Base-by-base conservation (phyloP, 805 yeast genomes). In the Schwanniomyces vanrijiae region DNA sequence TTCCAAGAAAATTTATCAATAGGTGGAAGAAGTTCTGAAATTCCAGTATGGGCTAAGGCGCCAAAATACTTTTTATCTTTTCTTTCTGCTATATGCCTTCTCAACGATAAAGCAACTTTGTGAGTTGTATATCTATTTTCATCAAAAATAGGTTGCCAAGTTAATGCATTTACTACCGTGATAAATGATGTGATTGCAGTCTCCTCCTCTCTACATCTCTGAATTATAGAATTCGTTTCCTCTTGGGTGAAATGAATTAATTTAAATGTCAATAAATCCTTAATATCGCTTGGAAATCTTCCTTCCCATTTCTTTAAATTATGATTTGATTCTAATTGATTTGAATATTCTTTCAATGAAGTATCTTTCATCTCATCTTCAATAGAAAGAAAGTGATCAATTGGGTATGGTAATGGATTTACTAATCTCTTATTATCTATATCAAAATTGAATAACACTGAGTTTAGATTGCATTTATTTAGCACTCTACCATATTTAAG, bases 121-220 rank as follows among this genome's bases (percentile, higher is more conserved):
- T 56, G 55, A 25, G 61, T 46, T 6, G 64, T 51, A 47, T 68
- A 61, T 41, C 53, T 50, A 3, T 54, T 35, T 21, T 58, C 46
- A 0, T 70, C 69, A 38, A 56, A 61, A 2, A 69, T 38, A 1
- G 70, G 69, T 22, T 58, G 57, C 33, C 68, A 56, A 1, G 68
- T 60, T 26, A 65, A 46, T 2, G 65, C 63, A 19, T 55, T 58
- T 3, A 60, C 49, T 19, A 54, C 53, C 42, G 59, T 55, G 14
- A 71, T 42, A 47, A 61, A 69, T 3, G 73, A 44, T 3, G 77
- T 70, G 9, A 71, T 45, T 19, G 71, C 63, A 4, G 68, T 73
- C 5, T 53, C 50, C 24, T 66, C 44, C 33, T 45, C 45, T 49
- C 59, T 68, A 52, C 75, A 70, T 24, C 49, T 54, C 13, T 48